Evolutionary conservation across 2,329 filamentous ascomycete genomes (phyloP).

Genomic region (Alternaria solani): DNA sequence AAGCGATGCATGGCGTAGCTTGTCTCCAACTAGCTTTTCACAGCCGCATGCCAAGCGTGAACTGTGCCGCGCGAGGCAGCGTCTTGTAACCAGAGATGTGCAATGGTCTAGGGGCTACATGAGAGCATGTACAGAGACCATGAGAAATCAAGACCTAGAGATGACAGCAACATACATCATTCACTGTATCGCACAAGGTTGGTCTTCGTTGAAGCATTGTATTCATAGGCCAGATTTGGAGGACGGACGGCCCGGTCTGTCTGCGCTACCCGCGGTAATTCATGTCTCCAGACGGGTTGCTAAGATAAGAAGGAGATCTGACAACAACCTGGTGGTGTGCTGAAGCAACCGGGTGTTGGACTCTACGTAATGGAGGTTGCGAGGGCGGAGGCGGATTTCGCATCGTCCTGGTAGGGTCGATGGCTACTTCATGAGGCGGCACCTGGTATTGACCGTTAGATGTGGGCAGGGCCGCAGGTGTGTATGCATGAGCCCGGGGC

Average conservation of each 20-base stretch:
- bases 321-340: neutral
- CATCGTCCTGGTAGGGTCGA: neutral
- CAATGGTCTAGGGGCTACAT: neutral
- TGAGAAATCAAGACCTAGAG: neutral
- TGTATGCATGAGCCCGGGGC: neutral
- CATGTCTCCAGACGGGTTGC: neutral
- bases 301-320: neutral
- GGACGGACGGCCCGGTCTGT: neutral
- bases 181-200: neutral
- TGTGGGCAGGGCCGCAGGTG: neutral
- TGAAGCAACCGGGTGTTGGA: neutral
- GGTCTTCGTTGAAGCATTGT: neutral
- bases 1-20: neutral
- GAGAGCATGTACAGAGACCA: neutral
- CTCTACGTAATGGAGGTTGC: neutral
- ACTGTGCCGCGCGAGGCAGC: neutral
- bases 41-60: neutral
- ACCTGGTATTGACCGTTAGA: neutral
- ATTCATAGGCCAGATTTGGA: neutral
- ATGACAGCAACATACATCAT: neutral
- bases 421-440: neutral
- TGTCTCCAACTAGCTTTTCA: too few species aligned
- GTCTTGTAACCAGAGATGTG: neutral
- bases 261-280: neutral
- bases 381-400: neutral